Evolutionary conservation across 106 monocot species (phyloP).

Genomic region (Dendrobium nobile): DNA sequence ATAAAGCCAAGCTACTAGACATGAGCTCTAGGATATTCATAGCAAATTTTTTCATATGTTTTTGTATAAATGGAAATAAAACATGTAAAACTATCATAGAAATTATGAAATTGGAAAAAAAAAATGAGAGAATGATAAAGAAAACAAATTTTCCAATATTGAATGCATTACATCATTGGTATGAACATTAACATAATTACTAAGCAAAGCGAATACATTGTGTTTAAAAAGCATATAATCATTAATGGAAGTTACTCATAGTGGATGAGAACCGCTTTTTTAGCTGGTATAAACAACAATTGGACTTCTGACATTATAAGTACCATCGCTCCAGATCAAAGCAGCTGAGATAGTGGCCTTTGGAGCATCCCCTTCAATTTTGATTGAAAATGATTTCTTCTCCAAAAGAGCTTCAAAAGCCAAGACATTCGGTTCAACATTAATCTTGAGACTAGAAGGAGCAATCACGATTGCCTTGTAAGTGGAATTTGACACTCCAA

Average conservation of each 20-base stretch:
- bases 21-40: too few species aligned
- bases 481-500: slow-evolving; percentile 5
- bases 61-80: neutral
- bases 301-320: slow-evolving; percentile 35
- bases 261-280: neutral
- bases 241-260: neutral
- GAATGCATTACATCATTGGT: too few species aligned
- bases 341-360: slow-evolving; percentile 10
- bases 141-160: too few species aligned
- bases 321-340: slow-evolving; percentile 29
- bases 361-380: slow-evolving; percentile 11
- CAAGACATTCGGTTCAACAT: slow-evolving; percentile 12
- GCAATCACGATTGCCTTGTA: slow-evolving; percentile 3
- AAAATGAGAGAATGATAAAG: too few species aligned
- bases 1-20: too few species aligned
- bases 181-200: too few species aligned
- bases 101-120: too few species aligned
- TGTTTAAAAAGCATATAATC: too few species aligned
- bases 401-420: slow-evolving; percentile 10
- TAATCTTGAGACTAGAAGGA: neutral
- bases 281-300: slow-evolving; percentile 19
- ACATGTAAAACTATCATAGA: neutral
- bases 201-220: too few species aligned
- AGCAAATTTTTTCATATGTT: neutral
- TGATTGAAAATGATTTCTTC: slow-evolving; percentile 20